Conservation (phyloP, 2,329 filamentous ascomycete species). For the Aspergillus oerlinghausenensis region DNA sequence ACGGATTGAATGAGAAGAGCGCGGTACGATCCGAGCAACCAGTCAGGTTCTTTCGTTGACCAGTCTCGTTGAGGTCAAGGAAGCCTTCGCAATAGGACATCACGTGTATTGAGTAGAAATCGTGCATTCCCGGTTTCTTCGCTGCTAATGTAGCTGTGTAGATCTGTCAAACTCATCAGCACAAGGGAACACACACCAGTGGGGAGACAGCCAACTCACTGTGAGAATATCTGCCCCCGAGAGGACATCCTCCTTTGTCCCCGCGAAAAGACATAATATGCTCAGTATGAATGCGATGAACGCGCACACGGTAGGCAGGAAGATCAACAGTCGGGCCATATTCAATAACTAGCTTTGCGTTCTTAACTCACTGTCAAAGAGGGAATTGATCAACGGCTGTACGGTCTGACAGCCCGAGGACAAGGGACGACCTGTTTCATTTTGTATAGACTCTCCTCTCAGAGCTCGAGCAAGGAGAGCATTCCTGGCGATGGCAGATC, state of each 20-base stretch:
- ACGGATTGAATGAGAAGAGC: slow-evolving; percentile 56
- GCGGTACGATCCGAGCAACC: slow-evolving; percentile 51
- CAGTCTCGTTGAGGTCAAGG: slow-evolving; percentile 17
- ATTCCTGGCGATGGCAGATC: not conserved
- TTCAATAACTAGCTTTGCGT: not conserved
- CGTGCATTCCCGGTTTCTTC: slow-evolving; percentile 49
- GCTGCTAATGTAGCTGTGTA: slow-evolving; percentile 33
- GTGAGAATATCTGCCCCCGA: slow-evolving; percentile 55
- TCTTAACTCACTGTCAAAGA: not conserved
- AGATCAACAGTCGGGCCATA: slow-evolving; percentile 12
- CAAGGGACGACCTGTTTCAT: not conserved
- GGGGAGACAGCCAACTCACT: slow-evolving; percentile 33
- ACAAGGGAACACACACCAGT: not conserved
- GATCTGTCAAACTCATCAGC: slow-evolving; percentile 22
- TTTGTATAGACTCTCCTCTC: not conserved
- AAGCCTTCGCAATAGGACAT: slow-evolving; percentile 55
- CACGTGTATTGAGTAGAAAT: slow-evolving; percentile 60
- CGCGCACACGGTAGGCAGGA: slow-evolving; percentile 50
- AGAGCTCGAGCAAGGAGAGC: not conserved
- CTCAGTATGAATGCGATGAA: slow-evolving; percentile 54
- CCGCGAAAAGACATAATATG: slow-evolving; percentile 59
- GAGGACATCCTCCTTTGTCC: slow-evolving; percentile 53
- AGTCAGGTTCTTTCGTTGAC: slow-evolving; percentile 47
- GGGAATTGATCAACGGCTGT: not conserved
- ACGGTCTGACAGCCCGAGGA: not conserved